These are phyloP conservation scores for Irpex sp. DNA, from an alignment of 1,284 basidiomycete genomes.

Conservation along the genomic window DNA sequence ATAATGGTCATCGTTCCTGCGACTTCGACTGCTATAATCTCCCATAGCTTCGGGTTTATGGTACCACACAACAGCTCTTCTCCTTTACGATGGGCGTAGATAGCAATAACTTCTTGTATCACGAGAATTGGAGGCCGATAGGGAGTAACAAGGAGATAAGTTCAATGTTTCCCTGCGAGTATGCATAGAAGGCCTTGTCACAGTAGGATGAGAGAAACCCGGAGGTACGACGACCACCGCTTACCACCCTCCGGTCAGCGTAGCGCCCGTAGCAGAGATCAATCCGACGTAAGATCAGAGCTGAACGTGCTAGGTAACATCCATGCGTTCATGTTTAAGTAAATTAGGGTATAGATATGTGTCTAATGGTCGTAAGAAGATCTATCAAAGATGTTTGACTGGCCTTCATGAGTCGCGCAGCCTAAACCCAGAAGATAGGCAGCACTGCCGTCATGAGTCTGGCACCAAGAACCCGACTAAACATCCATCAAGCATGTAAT, in stretches of 20 bases:
- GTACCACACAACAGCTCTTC: background rate
- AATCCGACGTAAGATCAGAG: background rate
- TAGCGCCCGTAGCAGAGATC: background rate
- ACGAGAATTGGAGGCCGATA: background rate
- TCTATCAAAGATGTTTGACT: background rate
- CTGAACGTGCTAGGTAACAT: background rate
- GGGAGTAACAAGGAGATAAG: background rate
- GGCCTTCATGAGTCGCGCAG: background rate
- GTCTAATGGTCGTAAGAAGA: background rate
- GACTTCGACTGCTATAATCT: background rate
- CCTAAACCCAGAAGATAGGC: background rate
- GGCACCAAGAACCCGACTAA: constrained; percentile 84
- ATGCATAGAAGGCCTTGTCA: background rate
- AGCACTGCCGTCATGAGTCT: constrained; percentile 24
- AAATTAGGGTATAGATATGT: background rate
- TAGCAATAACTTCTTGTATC: background rate
- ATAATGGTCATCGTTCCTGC: background rate
- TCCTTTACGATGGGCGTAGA: background rate
- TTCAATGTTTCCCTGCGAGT: background rate
- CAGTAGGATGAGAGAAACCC: background rate
- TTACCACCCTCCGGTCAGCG: background rate
- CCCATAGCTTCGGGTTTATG: background rate
- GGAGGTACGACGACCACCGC: background rate
- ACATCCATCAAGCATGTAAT: constrained; percentile 90
- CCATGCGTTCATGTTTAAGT: background rate